Evolutionary conservation across 192 early-diverging fungal species (phyloP), one percentile per base, ranked within the genome.

Genomic region (Chytriomyces hyalinus): DNA sequence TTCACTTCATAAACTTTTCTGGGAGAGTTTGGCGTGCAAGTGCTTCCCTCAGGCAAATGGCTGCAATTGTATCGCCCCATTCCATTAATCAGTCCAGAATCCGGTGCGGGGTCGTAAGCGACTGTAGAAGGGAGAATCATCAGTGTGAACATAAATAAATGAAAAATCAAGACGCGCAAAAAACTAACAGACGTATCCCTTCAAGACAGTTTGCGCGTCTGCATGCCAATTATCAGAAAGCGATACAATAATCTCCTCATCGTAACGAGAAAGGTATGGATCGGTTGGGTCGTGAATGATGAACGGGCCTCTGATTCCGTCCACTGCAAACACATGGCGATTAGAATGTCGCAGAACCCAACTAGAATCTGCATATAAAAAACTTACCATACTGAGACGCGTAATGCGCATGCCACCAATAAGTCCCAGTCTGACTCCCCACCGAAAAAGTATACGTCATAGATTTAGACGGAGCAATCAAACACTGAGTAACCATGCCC

Each of bases 391-490:
- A 57, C 2, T 57, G 53, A 13, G 53, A n/a, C 20, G 13, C 53
- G 2, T 57, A 57, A 57, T 57, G 53, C 15, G 53, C 53, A 3
- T 57, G 53, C 63, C 89, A 88, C 94, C 94, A 95, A 80, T 90
- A 94, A 8, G 93, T 94, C 51, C 94, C 94, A 8, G 87, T 85
- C 71, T 95, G 94, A 57, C 76, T 76, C 10, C 60, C 9, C 49
- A 89, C 78, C 6, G 82, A 81, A 70, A 91, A 89, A 6, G 81
- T 82, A 74, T 95, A 95, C 0, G 91, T 92, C 79, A 91, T 36
- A 36, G 36, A 36, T 36, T 36, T 36, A 36, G 36, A 36, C 1
- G 36, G 36, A 2, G 36, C 36, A 36, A 36, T 36, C 36, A 36
- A 36, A 62, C 53, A 63, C 44, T 60, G 57, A 1, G 43, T 73